Base-by-base conservation (phyloP, 1,284 basidiomycete genomes). In the Agaricales sp. region DNA sequence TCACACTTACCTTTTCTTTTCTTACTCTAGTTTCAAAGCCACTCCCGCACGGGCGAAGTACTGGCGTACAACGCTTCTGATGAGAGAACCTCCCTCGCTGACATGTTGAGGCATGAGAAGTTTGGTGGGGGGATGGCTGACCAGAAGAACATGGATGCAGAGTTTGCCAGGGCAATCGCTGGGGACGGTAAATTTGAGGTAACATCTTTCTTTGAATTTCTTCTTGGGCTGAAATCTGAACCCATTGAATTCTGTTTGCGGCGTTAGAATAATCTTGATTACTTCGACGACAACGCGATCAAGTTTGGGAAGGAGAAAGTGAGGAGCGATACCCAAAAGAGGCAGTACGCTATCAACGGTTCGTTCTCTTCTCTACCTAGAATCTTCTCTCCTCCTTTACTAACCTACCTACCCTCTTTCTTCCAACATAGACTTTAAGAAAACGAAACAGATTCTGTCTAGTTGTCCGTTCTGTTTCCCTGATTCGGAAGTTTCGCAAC, bases 341-440 rank as follows among this genome's bases (percentile, higher is more conserved):
- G 95, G 30, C 88, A 93, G 56, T 99, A 98, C 63, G 96, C 96
- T 13, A 91, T 99, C 59, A 82, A 97, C 52, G 92, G 92, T 91
- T 54, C 43, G 74, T 62, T 11, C 12, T 3, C 6, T 20, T 3
- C 16, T 20, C 39, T 43, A 35, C 37, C 53, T 46, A 45, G 46
- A 30, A 6, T 43, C 16, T 50, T 52, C 22, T 39, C 20, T 45
- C 18, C 48, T 24, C 19, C 39, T 51, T 45, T n/a, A 44, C 49
- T 50, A 22, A 43, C 24, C 25, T 47, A 39, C 43, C 26, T 22
- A 23, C 30, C n/a, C 30, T 35, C 30, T 12, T 26, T 35, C 21
- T 21, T 20, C 4, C 50, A 22, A n/a, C 49, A 1, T 57, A 92
- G 95, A 99, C 65, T 99, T 92, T 67, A 94, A 93, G 51, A 80